These are phyloP conservation scores for Lolium multiflorum DNA, from an alignment of 176 grass and related monocot species.

Conservation along the genomic window DNA sequence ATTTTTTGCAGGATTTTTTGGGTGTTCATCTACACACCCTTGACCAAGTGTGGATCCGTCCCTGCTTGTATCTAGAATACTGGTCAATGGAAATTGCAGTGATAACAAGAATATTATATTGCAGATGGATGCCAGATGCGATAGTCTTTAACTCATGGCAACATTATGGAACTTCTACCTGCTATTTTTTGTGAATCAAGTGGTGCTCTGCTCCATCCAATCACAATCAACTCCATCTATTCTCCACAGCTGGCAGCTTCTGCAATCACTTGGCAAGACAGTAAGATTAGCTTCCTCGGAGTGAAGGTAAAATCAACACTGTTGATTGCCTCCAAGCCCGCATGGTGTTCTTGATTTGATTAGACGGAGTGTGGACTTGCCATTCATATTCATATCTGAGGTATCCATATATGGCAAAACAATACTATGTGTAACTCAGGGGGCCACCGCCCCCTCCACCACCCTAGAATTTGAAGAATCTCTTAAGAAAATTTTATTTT, in stretches of 20 bases:
- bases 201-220: constrained; percentile 57
- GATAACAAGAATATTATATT: constrained; percentile 6
- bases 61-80: background rate
- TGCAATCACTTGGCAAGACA: constrained; percentile 70
- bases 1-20: too few relatives aligned
- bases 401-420: background rate
- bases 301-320: constrained; percentile 52
- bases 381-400: background rate
- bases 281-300: constrained; percentile 57
- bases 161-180: constrained; percentile 79
- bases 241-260: constrained; percentile 53
- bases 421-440: too few relatives aligned
- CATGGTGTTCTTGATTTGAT: background rate
- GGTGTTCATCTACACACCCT: too few relatives aligned
- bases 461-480: too few relatives aligned
- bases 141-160: constrained; percentile 88
- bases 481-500: too few relatives aligned
- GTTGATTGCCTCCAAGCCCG: background rate
- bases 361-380: background rate
- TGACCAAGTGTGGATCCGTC: too few relatives aligned
- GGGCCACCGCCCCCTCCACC: too few relatives aligned
- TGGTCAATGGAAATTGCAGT: background rate
- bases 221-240: constrained; percentile 49
- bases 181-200: constrained; percentile 69
- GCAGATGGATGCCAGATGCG: constrained; percentile 74